Evolutionary conservation across 2,329 filamentous ascomycete species (phyloP).

Genomic region (Aschersonia sp.): DNA sequence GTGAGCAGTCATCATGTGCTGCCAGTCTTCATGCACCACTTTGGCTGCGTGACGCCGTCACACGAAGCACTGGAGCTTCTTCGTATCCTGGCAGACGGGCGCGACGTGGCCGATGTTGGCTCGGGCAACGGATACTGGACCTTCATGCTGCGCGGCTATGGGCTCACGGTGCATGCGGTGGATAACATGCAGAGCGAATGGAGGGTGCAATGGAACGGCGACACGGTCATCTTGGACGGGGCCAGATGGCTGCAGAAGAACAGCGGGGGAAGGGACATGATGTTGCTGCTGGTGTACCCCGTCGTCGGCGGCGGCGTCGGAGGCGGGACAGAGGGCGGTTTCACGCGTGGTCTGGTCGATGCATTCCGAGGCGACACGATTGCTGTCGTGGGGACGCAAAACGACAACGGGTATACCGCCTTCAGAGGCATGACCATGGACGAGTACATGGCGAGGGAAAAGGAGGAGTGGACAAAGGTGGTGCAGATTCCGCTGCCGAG

Average conservation of each 20-base stretch:
- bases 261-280: constrained; percentile 33
- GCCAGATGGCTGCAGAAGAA: constrained; percentile 38
- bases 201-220: constrained; percentile 52
- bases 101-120: constrained; percentile 49
- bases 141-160: constrained; percentile 49
- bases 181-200: constrained; percentile 56
- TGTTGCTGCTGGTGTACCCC: constrained; percentile 60
- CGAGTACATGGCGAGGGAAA: constrained; percentile 47
- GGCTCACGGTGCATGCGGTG: constrained; percentile 40
- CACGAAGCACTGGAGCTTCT: constrained; percentile 51
- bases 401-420: constrained; percentile 58
- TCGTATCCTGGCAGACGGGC: constrained; percentile 35
- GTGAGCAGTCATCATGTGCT: constrained; percentile 51
- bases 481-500: constrained; percentile 55
- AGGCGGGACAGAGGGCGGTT: constrained; percentile 44
- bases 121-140: constrained; percentile 66
- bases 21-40: constrained; percentile 65
- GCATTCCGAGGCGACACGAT: constrained; percentile 49
- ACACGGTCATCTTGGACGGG: constrained; percentile 50
- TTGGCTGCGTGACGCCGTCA: constrained; percentile 56
- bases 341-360: constrained; percentile 46
- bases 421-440: constrained; percentile 50
- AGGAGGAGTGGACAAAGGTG: constrained; percentile 41
- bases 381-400: constrained; percentile 62
- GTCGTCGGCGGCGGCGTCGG: constrained; percentile 50